These are phyloP conservation scores for Kandelia obovata DNA, from an alignment of 345 rosid genomes.

Conservation along the genomic window DNA sequence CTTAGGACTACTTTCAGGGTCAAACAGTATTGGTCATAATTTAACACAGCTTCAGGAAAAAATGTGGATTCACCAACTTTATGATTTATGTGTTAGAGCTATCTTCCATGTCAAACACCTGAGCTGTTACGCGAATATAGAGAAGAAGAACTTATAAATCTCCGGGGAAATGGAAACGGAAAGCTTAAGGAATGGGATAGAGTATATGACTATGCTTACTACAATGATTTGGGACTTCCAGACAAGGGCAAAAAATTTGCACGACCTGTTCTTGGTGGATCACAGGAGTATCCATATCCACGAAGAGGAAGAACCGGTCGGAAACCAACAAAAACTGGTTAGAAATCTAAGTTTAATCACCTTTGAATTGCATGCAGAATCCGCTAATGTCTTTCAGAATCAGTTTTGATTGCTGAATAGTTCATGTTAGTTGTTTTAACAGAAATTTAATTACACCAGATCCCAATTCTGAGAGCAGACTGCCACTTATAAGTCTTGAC, in stretches of 20 bases:
- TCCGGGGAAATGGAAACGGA: slow-evolving; percentile 61
- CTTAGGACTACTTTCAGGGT: background rate
- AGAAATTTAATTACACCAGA: slow-evolving; percentile 38
- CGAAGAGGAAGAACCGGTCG: slow-evolving; percentile 86
- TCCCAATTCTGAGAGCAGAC: slow-evolving; percentile 57
- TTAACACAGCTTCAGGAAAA: background rate
- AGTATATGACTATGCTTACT: slow-evolving; percentile 80
- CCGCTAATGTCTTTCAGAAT: background rate
- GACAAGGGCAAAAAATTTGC: slow-evolving; percentile 52
- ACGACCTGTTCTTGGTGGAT: slow-evolving; percentile 79
- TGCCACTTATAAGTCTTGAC: slow-evolving; percentile 62
- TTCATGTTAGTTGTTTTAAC: slow-evolving; percentile 7
- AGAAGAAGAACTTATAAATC: slow-evolving; percentile 60
- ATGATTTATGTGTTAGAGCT: slow-evolving; percentile 42
- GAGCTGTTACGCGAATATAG: slow-evolving; percentile 54
- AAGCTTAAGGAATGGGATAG: slow-evolving; percentile 87
- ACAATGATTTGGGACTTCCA: slow-evolving; percentile 81
- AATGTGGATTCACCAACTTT: slow-evolving; percentile 9
- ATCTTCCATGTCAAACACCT: slow-evolving; percentile 83
- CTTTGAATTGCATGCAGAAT: background rate
- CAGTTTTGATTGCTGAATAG: background rate
- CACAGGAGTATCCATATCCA: slow-evolving; percentile 66
- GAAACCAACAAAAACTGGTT: slow-evolving; percentile 59
- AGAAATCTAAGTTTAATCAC: slow-evolving; percentile 12
- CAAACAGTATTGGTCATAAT: background rate